phyloP scores from a whole-genome alignment of 305 asterid species.

The Nicotiana rustica region DNA sequence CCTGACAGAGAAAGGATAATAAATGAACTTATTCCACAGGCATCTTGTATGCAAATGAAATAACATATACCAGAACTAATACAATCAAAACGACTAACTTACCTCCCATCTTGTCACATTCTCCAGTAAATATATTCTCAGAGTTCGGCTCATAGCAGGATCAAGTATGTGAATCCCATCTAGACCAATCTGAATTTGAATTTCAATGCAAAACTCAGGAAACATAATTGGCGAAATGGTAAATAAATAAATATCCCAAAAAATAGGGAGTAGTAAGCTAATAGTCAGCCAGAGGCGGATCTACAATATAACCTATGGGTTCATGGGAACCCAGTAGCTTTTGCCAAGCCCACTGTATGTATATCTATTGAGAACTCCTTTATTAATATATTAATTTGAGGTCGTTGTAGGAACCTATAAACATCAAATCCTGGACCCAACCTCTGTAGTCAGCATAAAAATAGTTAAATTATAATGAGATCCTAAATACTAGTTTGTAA shows the following conservation, averaged over 20 bases:
- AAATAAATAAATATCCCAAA: neutral
- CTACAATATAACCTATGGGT: too few relatives aligned
- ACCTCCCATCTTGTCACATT: conserved; percentile 83
- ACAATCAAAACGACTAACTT: conserved; percentile 38
- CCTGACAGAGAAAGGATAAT: conserved; percentile 49
- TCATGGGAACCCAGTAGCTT: too few relatives aligned
- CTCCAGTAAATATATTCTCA: conserved; percentile 73
- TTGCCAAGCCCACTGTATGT: too few relatives aligned
- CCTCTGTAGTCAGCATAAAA: neutral
- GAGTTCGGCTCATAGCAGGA: conserved; percentile 65
- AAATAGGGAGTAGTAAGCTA: neutral
- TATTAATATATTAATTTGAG: too few relatives aligned
- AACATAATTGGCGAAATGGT: neutral
- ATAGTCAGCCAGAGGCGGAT: neutral
- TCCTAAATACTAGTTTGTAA: neutral
- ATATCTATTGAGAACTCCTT: too few relatives aligned
- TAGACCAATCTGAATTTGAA: conserved; percentile 71
- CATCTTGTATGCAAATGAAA: conserved; percentile 10
- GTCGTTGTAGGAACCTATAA: too few relatives aligned
- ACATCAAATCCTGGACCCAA: too few relatives aligned
- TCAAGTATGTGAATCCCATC: conserved; percentile 84
- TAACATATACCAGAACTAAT: conserved; percentile 20
- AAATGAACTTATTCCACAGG: conserved; percentile 18
- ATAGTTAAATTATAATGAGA: neutral
- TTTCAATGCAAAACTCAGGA: neutral